These are phyloP conservation scores for Solanum aculeatissimum DNA, from an alignment of 305 asterid species.

Conservation along the genomic window DNA sequence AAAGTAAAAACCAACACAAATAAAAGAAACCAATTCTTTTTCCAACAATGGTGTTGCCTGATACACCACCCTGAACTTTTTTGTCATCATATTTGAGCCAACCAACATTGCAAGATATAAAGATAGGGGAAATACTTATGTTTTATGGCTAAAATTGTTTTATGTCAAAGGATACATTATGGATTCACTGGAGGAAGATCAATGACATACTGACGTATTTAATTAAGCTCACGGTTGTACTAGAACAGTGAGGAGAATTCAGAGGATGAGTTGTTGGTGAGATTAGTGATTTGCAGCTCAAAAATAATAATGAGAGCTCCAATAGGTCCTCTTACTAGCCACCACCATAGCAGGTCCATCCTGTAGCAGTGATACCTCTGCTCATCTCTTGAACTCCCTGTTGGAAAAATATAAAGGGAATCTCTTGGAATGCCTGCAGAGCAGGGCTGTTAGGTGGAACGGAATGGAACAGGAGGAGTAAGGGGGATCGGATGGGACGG, in stretches of 20 bases:
- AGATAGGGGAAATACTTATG: neutral
- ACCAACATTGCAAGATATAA: neutral
- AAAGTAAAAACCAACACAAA: neutral
- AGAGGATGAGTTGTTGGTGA: neutral
- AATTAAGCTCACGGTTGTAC: neutral
- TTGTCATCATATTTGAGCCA: neutral
- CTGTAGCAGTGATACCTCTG: neutral
- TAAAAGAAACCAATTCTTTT: neutral
- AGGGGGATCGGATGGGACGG: neutral
- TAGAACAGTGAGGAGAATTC: neutral
- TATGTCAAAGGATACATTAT: neutral
- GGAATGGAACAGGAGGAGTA: neutral
- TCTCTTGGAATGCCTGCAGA: neutral
- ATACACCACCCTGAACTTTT: neutral
- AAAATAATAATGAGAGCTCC: neutral
- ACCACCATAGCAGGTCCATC: neutral
- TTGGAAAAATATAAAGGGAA: neutral
- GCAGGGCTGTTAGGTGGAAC: neutral
- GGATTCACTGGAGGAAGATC: neutral
- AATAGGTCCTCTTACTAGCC: neutral
- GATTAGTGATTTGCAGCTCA: neutral
- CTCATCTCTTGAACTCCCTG: neutral
- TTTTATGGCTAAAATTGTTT: neutral
- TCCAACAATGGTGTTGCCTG: neutral
- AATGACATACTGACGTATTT: neutral